phyloP scores from a whole-genome alignment of 1,284 basidiomycete genomes.

The Dichomitus squalens region DNA sequence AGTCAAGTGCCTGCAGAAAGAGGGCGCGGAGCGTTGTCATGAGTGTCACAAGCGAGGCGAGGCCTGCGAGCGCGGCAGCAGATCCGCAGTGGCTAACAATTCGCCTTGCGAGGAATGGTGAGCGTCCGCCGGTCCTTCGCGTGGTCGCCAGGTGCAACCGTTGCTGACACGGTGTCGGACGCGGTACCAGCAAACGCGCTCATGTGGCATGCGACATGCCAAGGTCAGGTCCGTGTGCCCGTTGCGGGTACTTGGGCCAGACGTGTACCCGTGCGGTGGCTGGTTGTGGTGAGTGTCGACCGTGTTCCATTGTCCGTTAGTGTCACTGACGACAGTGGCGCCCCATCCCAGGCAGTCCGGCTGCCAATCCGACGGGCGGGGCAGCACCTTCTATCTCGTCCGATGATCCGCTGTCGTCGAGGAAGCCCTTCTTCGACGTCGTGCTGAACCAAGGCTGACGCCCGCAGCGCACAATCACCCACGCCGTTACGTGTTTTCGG shows the following conservation, averaged over 20 bases:
- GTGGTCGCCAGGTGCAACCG: neutral
- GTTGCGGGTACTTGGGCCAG: slow-evolving; percentile 2
- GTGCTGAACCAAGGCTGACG: neutral
- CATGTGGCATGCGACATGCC: slow-evolving; percentile 19
- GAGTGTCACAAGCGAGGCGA: slow-evolving; percentile 5
- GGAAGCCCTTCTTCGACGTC: slow-evolving; percentile 2
- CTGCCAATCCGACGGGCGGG: neutral
- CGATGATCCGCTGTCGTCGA: neutral
- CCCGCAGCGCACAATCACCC: too few relatives aligned
- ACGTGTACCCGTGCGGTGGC: neutral
- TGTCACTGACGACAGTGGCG: neutral
- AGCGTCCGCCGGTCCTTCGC: neutral
- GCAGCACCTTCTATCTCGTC: slow-evolving; percentile 1
- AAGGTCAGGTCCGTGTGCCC: slow-evolving; percentile 7
- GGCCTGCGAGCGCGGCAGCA: neutral
- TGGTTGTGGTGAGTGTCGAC: neutral
- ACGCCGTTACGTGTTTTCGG: too few relatives aligned
- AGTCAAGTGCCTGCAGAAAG: slow-evolving; percentile 14
- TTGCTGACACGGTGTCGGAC: neutral
- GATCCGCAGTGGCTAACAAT: neutral
- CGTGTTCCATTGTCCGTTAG: neutral
- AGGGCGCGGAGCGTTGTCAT: slow-evolving; percentile 3
- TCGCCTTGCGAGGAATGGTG: slow-evolving; percentile 18
- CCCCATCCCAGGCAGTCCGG: neutral
- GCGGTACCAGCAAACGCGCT: slow-evolving; percentile 10